Percentiles rank a stretch among this genome's conserved stretches.
Evolutionary conservation across 495 filamentous ascomycete species (phyloP).

Genomic region (Talaromyces wortmannii): DNA sequence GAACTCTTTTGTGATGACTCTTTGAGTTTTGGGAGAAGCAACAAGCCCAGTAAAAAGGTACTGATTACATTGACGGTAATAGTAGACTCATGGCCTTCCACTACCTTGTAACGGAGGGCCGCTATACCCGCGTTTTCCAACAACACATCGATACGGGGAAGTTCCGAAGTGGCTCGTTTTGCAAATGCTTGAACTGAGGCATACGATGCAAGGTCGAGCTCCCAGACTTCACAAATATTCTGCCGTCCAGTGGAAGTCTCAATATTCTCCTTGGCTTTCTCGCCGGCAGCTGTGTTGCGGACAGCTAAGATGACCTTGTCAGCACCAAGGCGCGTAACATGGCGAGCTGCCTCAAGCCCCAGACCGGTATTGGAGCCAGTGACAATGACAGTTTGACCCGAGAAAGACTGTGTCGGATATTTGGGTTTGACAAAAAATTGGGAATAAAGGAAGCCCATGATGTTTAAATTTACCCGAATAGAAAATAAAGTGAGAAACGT

Average conservation of each 20-base stretch:
- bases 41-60: slow-evolving; percentile 36
- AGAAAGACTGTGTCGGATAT: slow-evolving; percentile 25
- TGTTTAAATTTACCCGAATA: no score
- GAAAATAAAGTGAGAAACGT: no score
- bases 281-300: slow-evolving; percentile 40
- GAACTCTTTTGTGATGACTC: slow-evolving; percentile 18
- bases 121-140: slow-evolving; percentile 41
- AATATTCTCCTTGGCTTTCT: slow-evolving; percentile 26
- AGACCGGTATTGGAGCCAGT: slow-evolving; percentile 48
- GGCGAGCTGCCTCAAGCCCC: slow-evolving; percentile 37
- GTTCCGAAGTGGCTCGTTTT: slow-evolving; percentile 17
- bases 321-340: slow-evolving; percentile 37
- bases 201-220: slow-evolving; percentile 43
- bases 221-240: slow-evolving; percentile 43
- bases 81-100: slow-evolving; percentile 36
- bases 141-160: slow-evolving; percentile 31
- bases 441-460: slow-evolving; percentile 28
- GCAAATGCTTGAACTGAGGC: slow-evolving; percentile 32
- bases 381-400: slow-evolving; percentile 39
- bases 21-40: slow-evolving; percentile 35
- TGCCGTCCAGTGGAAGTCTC: slow-evolving; percentile 19
- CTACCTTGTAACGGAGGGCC: slow-evolving; percentile 8
- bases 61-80: slow-evolving; percentile 50
- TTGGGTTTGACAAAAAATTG: slow-evolving; percentile 36
- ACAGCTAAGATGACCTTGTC: slow-evolving; percentile 46